Percentiles rank a stretch among this genome's conserved stretches.
phyloP scores from a whole-genome alignment of 169 alveolate genomes.

The Plasmodium berghei region DNA sequence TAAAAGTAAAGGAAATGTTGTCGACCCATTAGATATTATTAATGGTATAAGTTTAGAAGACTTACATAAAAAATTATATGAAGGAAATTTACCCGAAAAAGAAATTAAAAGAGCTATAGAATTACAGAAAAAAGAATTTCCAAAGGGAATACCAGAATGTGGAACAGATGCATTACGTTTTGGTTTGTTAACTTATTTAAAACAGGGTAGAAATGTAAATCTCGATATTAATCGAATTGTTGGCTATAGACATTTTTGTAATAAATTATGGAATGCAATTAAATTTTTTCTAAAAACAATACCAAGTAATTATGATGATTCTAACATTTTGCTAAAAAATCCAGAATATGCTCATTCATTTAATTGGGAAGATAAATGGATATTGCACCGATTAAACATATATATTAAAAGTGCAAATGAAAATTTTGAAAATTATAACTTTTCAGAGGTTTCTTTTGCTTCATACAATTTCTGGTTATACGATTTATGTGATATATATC shows the following conservation, averaged over 20 bases:
- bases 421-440: slow-evolving; percentile 92
- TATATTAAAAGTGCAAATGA: slow-evolving; percentile 85
- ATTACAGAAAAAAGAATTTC: slow-evolving; percentile 95
- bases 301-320: slow-evolving; percentile 82
- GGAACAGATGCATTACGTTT: slow-evolving; percentile 99
- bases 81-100: slow-evolving; percentile 93
- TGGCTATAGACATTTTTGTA: slow-evolving; percentile 98
- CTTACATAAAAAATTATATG: slow-evolving; percentile 90
- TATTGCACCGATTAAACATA: slow-evolving; percentile 91
- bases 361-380: slow-evolving; percentile 96
- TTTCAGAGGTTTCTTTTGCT: slow-evolving; percentile 95
- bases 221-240: slow-evolving; percentile 97
- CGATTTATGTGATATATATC: slow-evolving; percentile 97
- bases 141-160: slow-evolving; percentile 99
- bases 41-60: slow-evolving; percentile 95
- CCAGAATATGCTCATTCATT: slow-evolving; percentile 77
- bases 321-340: slow-evolving; percentile 73
- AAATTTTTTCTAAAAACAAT: slow-evolving; percentile 92
- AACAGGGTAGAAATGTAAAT: slow-evolving; percentile 96
- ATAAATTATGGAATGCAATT: slow-evolving; percentile 98
- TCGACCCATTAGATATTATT: slow-evolving; percentile 98
- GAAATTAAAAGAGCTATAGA: slow-evolving; percentile 94
- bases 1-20: slow-evolving; percentile 98
- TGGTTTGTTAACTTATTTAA: slow-evolving; percentile 94
- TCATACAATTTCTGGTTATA: slow-evolving; percentile 97